phyloP scores from a whole-genome alignment of 768 basidiomycete genomes.

The Gloeophyllum trabeum region DNA sequence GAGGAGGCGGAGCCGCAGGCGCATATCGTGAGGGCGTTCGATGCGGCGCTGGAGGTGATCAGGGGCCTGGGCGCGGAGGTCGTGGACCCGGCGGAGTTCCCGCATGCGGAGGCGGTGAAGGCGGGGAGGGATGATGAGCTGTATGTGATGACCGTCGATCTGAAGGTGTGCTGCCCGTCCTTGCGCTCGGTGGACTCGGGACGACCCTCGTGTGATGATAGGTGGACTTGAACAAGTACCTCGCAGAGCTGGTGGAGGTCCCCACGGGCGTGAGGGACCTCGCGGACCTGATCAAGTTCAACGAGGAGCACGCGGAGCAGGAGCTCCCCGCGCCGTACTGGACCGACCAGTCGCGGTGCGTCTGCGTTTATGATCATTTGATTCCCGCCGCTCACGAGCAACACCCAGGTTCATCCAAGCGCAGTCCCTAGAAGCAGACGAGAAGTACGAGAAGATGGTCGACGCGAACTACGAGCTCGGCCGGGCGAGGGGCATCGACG shows the following conservation, averaged over 20 bases:
- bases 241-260: constrained; percentile 32
- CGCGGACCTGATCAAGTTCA: constrained; percentile 47
- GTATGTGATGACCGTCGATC: constrained; percentile 41
- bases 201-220: constrained; percentile 11
- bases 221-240: constrained; percentile 44
- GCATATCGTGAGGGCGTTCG: constrained; percentile 23
- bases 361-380: constrained; percentile 1
- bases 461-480: constrained; percentile 22
- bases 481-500: constrained; percentile 42
- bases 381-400: background rate
- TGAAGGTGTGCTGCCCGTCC: constrained; percentile 32
- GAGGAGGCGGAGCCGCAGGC: too few relatives aligned
- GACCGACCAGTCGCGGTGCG: constrained; percentile 22
- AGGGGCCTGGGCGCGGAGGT: constrained; percentile 32
- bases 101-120: constrained; percentile 34
- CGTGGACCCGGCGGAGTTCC: constrained; percentile 52
- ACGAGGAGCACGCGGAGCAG: constrained; percentile 36
- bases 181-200: background rate
- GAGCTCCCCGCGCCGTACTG: constrained; percentile 29
- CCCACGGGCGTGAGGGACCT: constrained; percentile 46
- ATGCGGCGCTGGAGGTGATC: constrained; percentile 24
- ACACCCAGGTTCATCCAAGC: constrained; percentile 4
- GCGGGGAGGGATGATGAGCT: constrained; percentile 36
- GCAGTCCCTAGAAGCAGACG: constrained; percentile 3
- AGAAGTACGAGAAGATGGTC: constrained; percentile 7